phyloP scores from a whole-genome alignment of 2,329 filamentous ascomycete genomes.

The Polychaeton citri region DNA sequence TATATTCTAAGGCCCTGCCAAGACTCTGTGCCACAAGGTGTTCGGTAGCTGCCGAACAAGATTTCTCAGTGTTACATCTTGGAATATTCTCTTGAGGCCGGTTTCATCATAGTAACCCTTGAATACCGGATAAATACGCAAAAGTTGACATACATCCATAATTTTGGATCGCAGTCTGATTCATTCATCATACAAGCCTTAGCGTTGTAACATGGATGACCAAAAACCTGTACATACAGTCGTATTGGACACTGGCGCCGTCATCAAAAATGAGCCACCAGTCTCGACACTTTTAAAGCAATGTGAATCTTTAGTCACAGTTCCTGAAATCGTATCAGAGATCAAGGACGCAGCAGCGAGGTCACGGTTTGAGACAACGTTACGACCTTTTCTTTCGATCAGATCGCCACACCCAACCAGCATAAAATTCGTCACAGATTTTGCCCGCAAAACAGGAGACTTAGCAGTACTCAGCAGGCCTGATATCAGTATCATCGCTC shows the following conservation, averaged over 20 bases:
- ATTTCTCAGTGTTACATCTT: no score
- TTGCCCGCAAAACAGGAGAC: constrained; percentile 82
- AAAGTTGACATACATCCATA: neutral
- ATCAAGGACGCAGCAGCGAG: constrained; percentile 75
- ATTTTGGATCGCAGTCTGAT: no score
- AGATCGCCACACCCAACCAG: constrained; percentile 63
- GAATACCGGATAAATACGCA: neutral
- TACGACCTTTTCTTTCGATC: constrained; percentile 72
- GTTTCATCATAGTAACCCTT: neutral
- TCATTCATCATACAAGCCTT: no score
- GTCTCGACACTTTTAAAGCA: constrained; percentile 69
- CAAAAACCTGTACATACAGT: constrained; percentile 67
- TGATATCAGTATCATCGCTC: constrained; percentile 77
- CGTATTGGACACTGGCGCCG: constrained; percentile 78
- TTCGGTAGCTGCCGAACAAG: no score
- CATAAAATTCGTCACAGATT: constrained; percentile 66
- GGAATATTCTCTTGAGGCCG: neutral
- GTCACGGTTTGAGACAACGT: constrained; percentile 65
- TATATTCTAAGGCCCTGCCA: no score
- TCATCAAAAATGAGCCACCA: constrained; percentile 84
- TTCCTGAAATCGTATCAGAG: constrained; percentile 74
- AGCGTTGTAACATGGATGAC: constrained; percentile 17
- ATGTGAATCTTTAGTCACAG: constrained; percentile 66
- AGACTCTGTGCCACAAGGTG: no score
- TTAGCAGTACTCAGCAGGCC: constrained; percentile 74